Evolutionary conservation across 257 asterid genomes (phyloP).

Genomic region (Thymus quinquecostatus): DNA sequence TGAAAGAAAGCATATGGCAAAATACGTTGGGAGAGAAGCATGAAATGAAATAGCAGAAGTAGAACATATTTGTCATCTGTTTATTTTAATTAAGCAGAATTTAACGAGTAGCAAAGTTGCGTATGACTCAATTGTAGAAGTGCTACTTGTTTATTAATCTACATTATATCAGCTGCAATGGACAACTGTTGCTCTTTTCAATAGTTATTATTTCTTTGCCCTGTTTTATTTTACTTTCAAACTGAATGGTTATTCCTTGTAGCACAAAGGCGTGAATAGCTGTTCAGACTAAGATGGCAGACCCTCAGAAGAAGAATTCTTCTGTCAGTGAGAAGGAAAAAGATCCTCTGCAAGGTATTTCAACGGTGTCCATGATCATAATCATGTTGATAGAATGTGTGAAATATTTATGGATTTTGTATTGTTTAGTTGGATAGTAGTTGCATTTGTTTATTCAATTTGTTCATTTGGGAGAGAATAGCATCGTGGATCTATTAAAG

Average conservation of each 20-base stretch:
- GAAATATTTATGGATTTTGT: constrained; percentile 6
- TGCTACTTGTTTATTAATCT: constrained; percentile 2
- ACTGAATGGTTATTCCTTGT: constrained; percentile 26
- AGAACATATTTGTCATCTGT: neutral
- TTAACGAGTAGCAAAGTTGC: constrained; percentile 12
- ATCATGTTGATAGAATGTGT: neutral
- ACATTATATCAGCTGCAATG: constrained; percentile 9
- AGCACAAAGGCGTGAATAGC: constrained; percentile 31
- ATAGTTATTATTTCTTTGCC: neutral
- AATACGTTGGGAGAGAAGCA: neutral
- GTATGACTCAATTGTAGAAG: neutral
- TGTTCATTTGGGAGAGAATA: neutral
- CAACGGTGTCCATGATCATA: constrained; percentile 11
- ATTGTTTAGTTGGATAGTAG: constrained; percentile 11
- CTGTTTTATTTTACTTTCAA: constrained; percentile 24
- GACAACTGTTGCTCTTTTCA: constrained; percentile 13
- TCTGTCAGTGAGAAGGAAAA: constrained; percentile 51
- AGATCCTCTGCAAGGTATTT: constrained; percentile 60
- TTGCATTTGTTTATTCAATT: constrained; percentile 1
- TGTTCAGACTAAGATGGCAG: constrained; percentile 54
- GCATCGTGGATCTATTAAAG: too few species aligned
- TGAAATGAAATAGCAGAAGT: neutral
- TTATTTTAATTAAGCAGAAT: neutral
- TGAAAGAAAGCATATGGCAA: neutral
- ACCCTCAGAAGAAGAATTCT: constrained; percentile 54